Conservation (phyloP, 805 yeast species). For the Suhomyces emberorum region DNA sequence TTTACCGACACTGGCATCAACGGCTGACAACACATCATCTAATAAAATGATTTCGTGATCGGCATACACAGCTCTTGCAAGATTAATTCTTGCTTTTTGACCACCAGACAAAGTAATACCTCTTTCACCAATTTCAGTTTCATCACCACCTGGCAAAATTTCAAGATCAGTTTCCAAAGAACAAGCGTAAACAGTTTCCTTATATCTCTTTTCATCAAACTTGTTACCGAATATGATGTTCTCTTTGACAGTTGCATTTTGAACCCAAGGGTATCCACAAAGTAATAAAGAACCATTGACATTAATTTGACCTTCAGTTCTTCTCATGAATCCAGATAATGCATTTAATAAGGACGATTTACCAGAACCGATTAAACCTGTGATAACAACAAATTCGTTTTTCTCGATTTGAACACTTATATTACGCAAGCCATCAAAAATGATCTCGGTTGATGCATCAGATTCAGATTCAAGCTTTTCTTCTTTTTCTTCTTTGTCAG, state of each 20-base stretch:
- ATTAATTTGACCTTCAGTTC: conserved; percentile 47
- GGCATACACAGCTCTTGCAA: conserved; percentile 78
- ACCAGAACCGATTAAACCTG: conserved; percentile 83
- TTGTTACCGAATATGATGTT: conserved; percentile 68
- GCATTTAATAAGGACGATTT: conserved; percentile 72
- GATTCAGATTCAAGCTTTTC: conserved; percentile 10
- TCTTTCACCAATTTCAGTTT: conserved; percentile 79
- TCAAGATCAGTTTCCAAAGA: conserved; percentile 63
- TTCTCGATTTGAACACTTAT: conserved; percentile 52
- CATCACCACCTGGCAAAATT: conserved; percentile 69
- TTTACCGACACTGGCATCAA: conserved; percentile 83
- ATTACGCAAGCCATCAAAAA: conserved; percentile 46
- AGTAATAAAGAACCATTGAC: conserved; percentile 52
- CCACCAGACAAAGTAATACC: conserved; percentile 89
- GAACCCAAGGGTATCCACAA: conserved; percentile 79
- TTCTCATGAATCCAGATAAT: conserved; percentile 67
- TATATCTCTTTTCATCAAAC: conserved; percentile 49
- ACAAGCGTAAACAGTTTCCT: conserved; percentile 58
- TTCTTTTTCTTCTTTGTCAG: conserved; percentile 12
- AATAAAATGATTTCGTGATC: conserved; percentile 62
- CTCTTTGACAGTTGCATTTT: conserved; percentile 72
- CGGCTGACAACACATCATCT: conserved; percentile 83
- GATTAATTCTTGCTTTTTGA: conserved; percentile 76
- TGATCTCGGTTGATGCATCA: conserved; percentile 4
- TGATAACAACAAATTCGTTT: conserved; percentile 71